Conservation (phyloP, 2,329 filamentous ascomycete genomes). For the Elsinoe batatas region DNA sequence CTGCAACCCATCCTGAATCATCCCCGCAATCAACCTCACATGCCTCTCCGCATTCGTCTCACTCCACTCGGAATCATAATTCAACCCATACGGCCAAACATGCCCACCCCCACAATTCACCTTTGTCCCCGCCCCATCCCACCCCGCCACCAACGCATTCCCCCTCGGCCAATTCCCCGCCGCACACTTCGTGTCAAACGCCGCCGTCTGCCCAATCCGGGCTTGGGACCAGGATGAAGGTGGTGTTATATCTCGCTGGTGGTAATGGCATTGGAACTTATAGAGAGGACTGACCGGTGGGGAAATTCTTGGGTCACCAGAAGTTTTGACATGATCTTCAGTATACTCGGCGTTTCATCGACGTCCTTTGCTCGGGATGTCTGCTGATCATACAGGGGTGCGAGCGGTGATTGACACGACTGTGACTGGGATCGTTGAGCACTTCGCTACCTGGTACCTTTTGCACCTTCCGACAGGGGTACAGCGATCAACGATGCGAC, state of each 20-base stretch:
- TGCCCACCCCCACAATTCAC: slow-evolving; percentile 14
- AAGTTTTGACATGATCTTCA: neutral
- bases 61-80: slow-evolving; percentile 16
- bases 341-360: neutral
- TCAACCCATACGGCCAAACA: slow-evolving; percentile 17
- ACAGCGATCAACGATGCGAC: neutral
- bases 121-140: slow-evolving; percentile 12
- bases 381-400: neutral
- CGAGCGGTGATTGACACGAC: neutral
- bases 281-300: neutral
- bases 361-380: neutral
- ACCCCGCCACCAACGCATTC: slow-evolving; percentile 12
- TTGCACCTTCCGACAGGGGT: neutral
- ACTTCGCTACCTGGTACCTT: neutral
- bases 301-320: no score
- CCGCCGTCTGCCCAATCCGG: slow-evolving; percentile 2
- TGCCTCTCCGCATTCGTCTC: slow-evolving; percentile 7
- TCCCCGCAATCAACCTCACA: neutral
- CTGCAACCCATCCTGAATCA: slow-evolving; percentile 5
- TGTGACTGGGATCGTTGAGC: neutral
- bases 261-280: neutral
- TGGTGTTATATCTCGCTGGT: neutral
- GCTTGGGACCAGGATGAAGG: neutral
- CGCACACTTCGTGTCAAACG: slow-evolving; percentile 11
- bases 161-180: slow-evolving; percentile 13